Evolutionary conservation across 495 filamentous ascomycete genomes (phyloP), one percentile per base, ranked within the genome.

Genomic region (Penicillium angulare): DNA sequence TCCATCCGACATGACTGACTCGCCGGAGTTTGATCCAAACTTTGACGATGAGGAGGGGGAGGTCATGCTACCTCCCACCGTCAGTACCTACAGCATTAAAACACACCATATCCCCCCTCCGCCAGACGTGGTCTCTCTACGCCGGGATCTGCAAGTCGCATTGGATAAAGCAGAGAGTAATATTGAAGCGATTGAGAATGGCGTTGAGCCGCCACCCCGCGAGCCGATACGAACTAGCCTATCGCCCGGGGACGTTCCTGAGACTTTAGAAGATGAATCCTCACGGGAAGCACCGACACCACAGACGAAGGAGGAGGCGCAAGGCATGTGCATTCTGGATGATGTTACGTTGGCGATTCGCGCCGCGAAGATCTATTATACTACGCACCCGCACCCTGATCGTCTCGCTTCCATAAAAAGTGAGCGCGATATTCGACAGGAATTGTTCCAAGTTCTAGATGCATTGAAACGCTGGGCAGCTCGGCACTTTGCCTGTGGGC

Each of bases 341-440:
- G 82, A 96, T 39, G 85, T 92, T 68, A 98, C 93, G 3, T 76
- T 97, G 36, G 92, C 92, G 12, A 96, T 98, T 50, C 85, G 90
- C 27, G 92, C 95, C 6, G 93, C 93, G 27, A 96, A 91, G 64
- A 85, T 91, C 36, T 98, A 97, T 72, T 97, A 97, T 69, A 95
- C 90, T 5, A 72, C 87, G 1, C 91, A 97, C 62, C 83, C 90
- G 59, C 74, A 86, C 17, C 88, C 91, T 5, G 84, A 89, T 49
- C 85, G 88, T 20, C 73, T 97, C n/a, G 87, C 90, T 52, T 73
- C 81, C 29, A 90, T 97, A 73, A 89, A 87, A 59, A 86, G 85
- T 2, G 91, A 97, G 61, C 86, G 86, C 32, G 74, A 85, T 31
- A 87, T 97, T 33, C 82, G 91, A 23, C 74, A 80, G 52, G 93